A percentile compares a stretch with the other conserved stretches of the same genome.
phyloP scores from a whole-genome alignment of 2,329 filamentous ascomycete species.

The Cryphonectria nitschkei region DNA sequence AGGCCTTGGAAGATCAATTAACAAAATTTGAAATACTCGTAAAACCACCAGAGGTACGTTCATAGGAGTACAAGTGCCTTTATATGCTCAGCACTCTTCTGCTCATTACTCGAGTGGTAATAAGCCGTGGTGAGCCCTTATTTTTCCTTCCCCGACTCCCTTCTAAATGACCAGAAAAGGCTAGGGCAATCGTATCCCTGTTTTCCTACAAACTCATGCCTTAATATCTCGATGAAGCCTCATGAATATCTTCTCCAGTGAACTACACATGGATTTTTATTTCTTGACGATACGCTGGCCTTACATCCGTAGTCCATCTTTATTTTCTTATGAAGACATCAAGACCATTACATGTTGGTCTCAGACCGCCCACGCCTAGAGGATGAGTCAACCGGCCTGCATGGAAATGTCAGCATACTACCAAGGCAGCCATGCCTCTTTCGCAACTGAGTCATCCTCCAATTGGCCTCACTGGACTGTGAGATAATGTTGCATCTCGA shows the following conservation, averaged over 20 bases:
- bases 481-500: not conserved
- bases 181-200: not conserved
- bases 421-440: conserved; percentile 15
- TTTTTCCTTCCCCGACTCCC: too few relatives aligned
- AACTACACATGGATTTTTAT: not conserved
- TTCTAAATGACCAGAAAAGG: not conserved
- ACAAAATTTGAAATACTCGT: too few relatives aligned
- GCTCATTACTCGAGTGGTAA: not conserved
- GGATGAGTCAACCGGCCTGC: conserved; percentile 17
- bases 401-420: not conserved
- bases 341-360: not conserved
- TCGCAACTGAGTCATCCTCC: not conserved
- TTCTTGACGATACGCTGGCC: not conserved
- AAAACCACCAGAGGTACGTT: not conserved
- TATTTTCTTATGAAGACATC: not conserved
- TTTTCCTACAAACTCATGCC: not conserved
- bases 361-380: not conserved
- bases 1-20: not conserved
- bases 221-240: too few relatives aligned
- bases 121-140: not conserved
- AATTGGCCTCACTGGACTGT: not conserved
- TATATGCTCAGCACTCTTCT: not conserved
- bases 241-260: not conserved
- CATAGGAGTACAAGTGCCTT: not conserved
- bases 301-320: not conserved